Base-by-base conservation (phyloP, 768 basidiomycete species). In the Agrocybe pediades region DNA sequence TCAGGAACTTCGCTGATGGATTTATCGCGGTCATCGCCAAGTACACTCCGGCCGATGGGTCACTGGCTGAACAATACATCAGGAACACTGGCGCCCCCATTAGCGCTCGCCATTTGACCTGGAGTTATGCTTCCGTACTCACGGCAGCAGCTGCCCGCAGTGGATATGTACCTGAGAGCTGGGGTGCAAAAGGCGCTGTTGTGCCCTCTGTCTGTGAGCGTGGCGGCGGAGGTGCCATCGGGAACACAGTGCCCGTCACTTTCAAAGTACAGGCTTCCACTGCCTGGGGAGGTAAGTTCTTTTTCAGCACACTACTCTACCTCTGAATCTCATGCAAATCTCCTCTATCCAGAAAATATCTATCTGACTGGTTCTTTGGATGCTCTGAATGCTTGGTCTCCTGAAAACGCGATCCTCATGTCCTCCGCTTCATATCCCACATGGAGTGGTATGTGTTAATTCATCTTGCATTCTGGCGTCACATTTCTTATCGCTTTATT, bases 41-140 rank as follows among this genome's bases (percentile, higher is more conserved):
- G 60, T 83, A 83, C 62, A 90, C 90, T 1, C 87, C 88, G 6
- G 64, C 80, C 0, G 64, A 68, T 46, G 89, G 90, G 2, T 74
- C 70, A 8, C 72, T 90, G 13, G 65, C 87, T 2, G 89, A 91
- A 63, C 87, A 91, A 64, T 90, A 73, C 63, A 66, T 69, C 63
- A 79, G 71, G 60, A 65, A 49, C 51, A 65, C 74, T 23, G 89
- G 89, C 3, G 42, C 67, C 2, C 86, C 80, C 1, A 54, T 81
- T n/a, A 85, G 85, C 63, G 89, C 89, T 3, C 67, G 64, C 9
- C 82, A 91, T 65, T 72, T 90, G 53, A 90, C 88, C 0, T 91
- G 88, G 89, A 86, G 82, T 60, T 91, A 90, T 60, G 88, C 89
- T 1, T 76, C 86, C 17, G 78, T 82, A 0, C 66, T 91, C 51